Conservation (phyloP, 139 green algal genomes). For the Bryopsis sp. region DNA sequence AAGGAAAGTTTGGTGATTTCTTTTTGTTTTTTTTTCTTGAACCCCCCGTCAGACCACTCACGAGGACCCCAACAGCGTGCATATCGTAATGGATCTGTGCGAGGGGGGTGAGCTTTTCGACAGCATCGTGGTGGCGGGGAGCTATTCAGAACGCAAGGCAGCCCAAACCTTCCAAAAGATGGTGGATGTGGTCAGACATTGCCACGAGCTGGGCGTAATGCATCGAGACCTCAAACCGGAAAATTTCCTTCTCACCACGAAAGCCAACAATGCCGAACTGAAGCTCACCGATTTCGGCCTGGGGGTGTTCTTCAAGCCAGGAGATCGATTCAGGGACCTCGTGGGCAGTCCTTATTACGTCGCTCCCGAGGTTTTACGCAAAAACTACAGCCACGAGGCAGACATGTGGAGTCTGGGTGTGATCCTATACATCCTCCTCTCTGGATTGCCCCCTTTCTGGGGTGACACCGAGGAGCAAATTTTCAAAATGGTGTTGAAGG, state of each 20-base stretch:
- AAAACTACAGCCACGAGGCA: constrained; percentile 23
- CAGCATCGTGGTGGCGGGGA: constrained; percentile 71
- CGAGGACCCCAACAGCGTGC: constrained; percentile 77
- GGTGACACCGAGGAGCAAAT: constrained; percentile 67
- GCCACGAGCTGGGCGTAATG: constrained; percentile 80
- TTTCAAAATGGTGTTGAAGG: constrained; percentile 54
- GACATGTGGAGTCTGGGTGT: constrained; percentile 86
- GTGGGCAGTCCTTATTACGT: constrained; percentile 88
- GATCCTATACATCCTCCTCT: constrained; percentile 87
- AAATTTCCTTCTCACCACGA: constrained; percentile 91
- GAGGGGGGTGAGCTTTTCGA: constrained; percentile 96
- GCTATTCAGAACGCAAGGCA: constrained; percentile 76
- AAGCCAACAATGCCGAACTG: constrained; percentile 44
- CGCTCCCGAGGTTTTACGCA: constrained; percentile 44
- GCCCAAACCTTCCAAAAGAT: constrained; percentile 80
- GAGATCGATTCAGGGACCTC: constrained; percentile 73
- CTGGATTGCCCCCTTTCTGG: constrained; percentile 79
- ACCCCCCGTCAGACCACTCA: constrained; percentile 42
- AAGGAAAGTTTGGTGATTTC: too few species aligned
- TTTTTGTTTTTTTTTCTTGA: too few species aligned
- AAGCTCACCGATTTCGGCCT: constrained; percentile 93
- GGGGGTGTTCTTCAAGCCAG: constrained; percentile 76
- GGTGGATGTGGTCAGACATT: constrained; percentile 76
- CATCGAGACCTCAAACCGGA: constrained; percentile 79
- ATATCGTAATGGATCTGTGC: constrained; percentile 90